phyloP scores from a whole-genome alignment of 352 stramenopile genomes.

The Phytophthora tubulina region DNA sequence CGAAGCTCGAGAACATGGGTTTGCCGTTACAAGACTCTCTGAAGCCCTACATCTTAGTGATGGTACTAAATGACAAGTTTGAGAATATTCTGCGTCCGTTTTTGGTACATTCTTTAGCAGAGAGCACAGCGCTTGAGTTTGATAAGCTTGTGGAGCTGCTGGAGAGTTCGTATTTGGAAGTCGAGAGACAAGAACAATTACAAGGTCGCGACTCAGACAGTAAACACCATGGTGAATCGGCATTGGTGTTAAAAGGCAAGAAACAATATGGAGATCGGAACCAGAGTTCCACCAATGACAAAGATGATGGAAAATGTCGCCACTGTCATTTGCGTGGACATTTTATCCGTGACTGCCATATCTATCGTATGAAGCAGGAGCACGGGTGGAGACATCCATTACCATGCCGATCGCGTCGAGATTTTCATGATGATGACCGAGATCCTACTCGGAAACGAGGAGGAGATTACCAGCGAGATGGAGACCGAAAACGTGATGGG shows the following conservation, averaged over 20 bases:
- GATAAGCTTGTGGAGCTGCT: too few relatives aligned
- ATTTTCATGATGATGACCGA: too few relatives aligned
- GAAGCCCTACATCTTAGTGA: constrained; percentile 8
- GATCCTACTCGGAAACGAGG: too few relatives aligned
- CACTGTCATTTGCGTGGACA: constrained; percentile 7
- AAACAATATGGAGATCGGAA: background rate
- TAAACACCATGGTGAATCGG: constrained; percentile 1
- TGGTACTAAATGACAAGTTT: constrained; percentile 13
- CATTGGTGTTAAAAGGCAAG: background rate
- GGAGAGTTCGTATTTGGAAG: constrained; percentile 13
- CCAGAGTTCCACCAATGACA: background rate
- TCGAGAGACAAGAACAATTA: constrained; percentile 7
- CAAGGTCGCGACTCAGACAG: background rate
- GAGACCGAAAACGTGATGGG: too few relatives aligned
- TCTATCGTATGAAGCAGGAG: constrained; percentile 1
- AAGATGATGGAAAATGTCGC: constrained; percentile 1
- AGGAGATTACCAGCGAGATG: too few relatives aligned
- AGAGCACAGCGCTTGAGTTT: constrained; percentile 8
- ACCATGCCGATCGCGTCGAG: background rate
- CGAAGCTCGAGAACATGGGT: constrained; percentile 16
- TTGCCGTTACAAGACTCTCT: constrained; percentile 1
- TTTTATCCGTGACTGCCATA: constrained; percentile 1
- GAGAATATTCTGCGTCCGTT: constrained; percentile 2
- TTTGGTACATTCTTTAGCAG: constrained; percentile 7
- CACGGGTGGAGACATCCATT: constrained; percentile 9